Percentiles rank a stretch among this genome's conserved stretches.
phyloP scores from a whole-genome alignment of 225 moss, liverwort and hornwort genomes.

The Polytrichum commune region DNA sequence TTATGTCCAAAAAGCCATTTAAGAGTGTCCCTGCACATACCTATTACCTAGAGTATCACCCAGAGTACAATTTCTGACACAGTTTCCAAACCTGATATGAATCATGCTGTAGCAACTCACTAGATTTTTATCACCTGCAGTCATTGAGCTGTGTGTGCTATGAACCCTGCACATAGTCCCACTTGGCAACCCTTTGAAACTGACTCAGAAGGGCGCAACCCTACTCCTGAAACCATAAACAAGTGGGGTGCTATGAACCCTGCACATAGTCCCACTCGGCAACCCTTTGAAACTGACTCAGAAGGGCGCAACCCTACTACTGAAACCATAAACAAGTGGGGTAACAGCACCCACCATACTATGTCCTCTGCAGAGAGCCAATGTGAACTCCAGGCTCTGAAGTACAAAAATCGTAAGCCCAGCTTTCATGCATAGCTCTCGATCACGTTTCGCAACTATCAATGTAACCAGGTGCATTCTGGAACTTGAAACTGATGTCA shows the following conservation, averaged over 20 bases:
- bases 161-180: conserved; percentile 27
- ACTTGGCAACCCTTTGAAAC: conserved; percentile 19
- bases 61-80: conserved; percentile 15
- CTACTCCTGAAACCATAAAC: conserved; percentile 13
- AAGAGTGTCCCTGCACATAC: conserved; percentile 21
- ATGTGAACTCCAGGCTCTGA: conserved; percentile 33
- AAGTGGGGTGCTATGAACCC: conserved; percentile 14
- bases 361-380: conserved; percentile 41
- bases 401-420: conserved; percentile 19
- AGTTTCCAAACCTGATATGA: conserved; percentile 10
- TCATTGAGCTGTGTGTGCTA: conserved; percentile 17
- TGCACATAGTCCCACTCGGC: conserved; percentile 24
- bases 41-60: conserved; percentile 15
- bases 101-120: conserved; percentile 18
- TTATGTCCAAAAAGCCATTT: conserved; percentile 23
- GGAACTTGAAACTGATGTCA: neutral
- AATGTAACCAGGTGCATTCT: conserved; percentile 4
- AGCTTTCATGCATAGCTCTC: conserved; percentile 42
- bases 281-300: conserved; percentile 22
- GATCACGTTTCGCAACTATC: conserved; percentile 12
- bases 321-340: conserved; percentile 4
- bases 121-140: conserved; percentile 17
- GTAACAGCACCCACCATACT: conserved; percentile 16
- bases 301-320: conserved; percentile 24
- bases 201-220: conserved; percentile 21